phyloP scores from a whole-genome alignment of 148 eudicot species.

The Rhododendron vialii region DNA sequence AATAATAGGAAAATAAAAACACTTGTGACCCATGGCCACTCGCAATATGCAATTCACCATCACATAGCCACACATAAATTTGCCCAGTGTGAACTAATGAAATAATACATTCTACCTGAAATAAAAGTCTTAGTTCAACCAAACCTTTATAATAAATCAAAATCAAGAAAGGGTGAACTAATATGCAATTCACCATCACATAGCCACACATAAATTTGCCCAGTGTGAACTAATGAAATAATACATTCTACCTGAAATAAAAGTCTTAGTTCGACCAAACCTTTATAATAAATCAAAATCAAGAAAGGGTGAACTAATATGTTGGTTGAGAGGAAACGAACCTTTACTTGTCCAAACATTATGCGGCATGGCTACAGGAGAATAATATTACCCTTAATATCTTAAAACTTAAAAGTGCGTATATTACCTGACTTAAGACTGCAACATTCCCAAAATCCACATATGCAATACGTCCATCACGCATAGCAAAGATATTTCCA shows the following conservation, averaged over 20 bases:
- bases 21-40: not conserved
- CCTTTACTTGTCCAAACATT: not conserved
- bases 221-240: not conserved
- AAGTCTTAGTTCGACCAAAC: not conserved
- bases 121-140: too few species aligned
- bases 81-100: not conserved
- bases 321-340: not conserved
- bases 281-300: not conserved
- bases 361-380: not conserved
- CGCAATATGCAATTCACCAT: not conserved
- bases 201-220: not conserved
- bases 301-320: not conserved
- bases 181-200: not conserved
- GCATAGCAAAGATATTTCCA: conserved; percentile 98
- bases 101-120: not conserved
- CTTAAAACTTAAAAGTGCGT: not conserved
- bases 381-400: not conserved
- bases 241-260: not conserved
- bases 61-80: not conserved
- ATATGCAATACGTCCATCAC: conserved; percentile 97
- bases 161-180: not conserved
- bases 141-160: not conserved
- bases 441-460: conserved; percentile 99
- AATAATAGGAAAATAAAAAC: not conserved
- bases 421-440: conserved; percentile 83